Conservation (phyloP, 2,329 filamentous ascomycete genomes). For the Aspergillus pseudonomiae region DNA sequence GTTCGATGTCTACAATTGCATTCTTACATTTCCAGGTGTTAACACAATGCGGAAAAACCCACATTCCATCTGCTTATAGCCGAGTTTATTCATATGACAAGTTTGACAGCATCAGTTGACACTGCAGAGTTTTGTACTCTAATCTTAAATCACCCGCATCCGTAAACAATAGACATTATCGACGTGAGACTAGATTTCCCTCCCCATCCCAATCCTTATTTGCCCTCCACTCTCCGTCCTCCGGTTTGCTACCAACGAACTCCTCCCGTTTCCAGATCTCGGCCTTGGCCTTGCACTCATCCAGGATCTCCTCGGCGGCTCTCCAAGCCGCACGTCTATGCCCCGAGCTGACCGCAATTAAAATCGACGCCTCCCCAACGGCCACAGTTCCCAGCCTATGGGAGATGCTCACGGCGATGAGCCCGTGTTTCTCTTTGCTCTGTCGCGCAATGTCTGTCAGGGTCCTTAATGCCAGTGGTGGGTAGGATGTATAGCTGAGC, state of each 20-base stretch:
- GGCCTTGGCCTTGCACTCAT: constrained; percentile 81
- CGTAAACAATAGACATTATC: neutral
- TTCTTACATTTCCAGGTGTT: too few species aligned
- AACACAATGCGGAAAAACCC: too few species aligned
- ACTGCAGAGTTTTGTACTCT: too few species aligned
- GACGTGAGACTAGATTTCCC: constrained; percentile 25
- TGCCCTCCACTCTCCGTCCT: constrained; percentile 75
- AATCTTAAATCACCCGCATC: too few species aligned
- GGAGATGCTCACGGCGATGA: constrained; percentile 75
- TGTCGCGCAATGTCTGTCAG: constrained; percentile 43
- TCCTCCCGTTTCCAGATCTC: constrained; percentile 96
- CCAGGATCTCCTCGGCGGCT: constrained; percentile 85
- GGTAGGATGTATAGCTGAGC: constrained; percentile 50
- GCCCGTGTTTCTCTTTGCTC: constrained; percentile 59
- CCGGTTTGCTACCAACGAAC: constrained; percentile 64
- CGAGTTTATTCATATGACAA: too few species aligned
- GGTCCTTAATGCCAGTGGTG: constrained; percentile 46
- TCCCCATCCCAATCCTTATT: constrained; percentile 73
- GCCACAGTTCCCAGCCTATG: constrained; percentile 85
- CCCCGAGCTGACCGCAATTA: constrained; percentile 81
- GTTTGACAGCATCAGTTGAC: too few species aligned
- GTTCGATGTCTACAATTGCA: too few species aligned
- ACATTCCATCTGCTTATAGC: too few species aligned
- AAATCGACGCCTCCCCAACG: constrained; percentile 86
- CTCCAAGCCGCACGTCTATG: constrained; percentile 85